These are phyloP conservation scores for Aspergillus sp. DNA, from an alignment of 2,329 filamentous ascomycete genomes.

Conservation along the genomic window DNA sequence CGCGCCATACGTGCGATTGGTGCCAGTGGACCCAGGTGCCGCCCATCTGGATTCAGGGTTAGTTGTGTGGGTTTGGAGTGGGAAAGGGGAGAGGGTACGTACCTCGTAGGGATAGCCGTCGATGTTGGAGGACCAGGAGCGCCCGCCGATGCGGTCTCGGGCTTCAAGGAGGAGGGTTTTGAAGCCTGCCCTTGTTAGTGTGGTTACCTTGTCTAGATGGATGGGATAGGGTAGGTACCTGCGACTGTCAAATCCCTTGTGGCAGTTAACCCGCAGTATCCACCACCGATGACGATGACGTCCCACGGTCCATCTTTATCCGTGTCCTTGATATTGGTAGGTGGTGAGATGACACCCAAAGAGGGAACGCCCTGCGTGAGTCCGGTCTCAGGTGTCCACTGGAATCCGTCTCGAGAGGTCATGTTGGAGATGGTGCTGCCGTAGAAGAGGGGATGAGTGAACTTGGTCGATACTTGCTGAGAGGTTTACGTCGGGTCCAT, in stretches of 20 bases:
- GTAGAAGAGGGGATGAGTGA: not conserved
- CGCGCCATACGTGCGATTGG: conserved; percentile 48
- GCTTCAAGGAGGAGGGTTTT: conserved; percentile 50
- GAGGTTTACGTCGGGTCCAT: not conserved
- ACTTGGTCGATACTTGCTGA: not conserved
- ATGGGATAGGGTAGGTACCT: not conserved
- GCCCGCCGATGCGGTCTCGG: conserved; percentile 52
- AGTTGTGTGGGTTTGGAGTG: not conserved
- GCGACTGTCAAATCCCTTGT: conserved; percentile 28
- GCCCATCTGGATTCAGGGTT: conserved; percentile 40
- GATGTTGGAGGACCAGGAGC: conserved; percentile 51
- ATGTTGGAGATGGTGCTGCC: not conserved
- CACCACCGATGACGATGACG: conserved; percentile 36
- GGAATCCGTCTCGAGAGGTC: conserved; percentile 30
- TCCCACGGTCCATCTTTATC: conserved; percentile 11
- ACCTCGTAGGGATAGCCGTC: conserved; percentile 47
- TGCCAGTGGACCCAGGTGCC: conserved; percentile 55
- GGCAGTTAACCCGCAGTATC: conserved; percentile 36
- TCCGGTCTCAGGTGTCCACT: conserved; percentile 27
- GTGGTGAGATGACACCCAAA: conserved; percentile 26
- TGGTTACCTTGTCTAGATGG: not conserved
- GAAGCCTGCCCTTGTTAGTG: conserved; percentile 19
- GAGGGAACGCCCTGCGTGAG: conserved; percentile 25
- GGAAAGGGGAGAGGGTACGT: not conserved
- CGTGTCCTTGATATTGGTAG: conserved; percentile 16